Evolutionary conservation across 148 eudicot genomes (phyloP).

Genomic region (Camellia lanceoleosa): DNA sequence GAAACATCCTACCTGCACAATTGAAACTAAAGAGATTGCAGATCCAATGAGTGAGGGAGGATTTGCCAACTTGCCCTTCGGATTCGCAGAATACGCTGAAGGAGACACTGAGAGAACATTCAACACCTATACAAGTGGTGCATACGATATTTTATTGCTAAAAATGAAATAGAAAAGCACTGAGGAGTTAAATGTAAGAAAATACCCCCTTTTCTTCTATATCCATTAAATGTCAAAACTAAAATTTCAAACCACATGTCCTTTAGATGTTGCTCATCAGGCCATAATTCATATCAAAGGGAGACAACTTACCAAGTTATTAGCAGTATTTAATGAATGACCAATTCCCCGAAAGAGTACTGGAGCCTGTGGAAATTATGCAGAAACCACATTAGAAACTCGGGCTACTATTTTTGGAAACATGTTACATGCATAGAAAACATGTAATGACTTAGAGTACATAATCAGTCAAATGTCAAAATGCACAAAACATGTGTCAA

Average conservation of each 20-base stretch:
- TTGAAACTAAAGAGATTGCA: constrained; percentile 57
- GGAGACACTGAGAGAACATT: constrained; percentile 54
- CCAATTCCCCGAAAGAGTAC: constrained; percentile 57
- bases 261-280: neutral
- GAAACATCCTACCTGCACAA: constrained; percentile 43
- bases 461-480: neutral
- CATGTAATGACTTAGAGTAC: neutral
- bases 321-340: constrained; percentile 50
- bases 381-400: constrained; percentile 4
- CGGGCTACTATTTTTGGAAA: neutral
- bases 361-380: constrained; percentile 46
- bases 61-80: constrained; percentile 36
- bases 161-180: neutral
- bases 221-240: neutral
- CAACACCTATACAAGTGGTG: constrained; percentile 34
- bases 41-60: constrained; percentile 53
- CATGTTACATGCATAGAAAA: neutral
- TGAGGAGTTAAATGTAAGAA: neutral
- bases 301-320: constrained; percentile 45
- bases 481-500: neutral
- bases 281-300: neutral
- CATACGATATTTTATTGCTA: neutral
- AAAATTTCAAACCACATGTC: neutral
- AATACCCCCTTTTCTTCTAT: neutral
- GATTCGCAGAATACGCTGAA: constrained; percentile 55